phyloP scores from a whole-genome alignment of 2,329 filamentous ascomycete genomes.

The Clonostachys rosea region DNA sequence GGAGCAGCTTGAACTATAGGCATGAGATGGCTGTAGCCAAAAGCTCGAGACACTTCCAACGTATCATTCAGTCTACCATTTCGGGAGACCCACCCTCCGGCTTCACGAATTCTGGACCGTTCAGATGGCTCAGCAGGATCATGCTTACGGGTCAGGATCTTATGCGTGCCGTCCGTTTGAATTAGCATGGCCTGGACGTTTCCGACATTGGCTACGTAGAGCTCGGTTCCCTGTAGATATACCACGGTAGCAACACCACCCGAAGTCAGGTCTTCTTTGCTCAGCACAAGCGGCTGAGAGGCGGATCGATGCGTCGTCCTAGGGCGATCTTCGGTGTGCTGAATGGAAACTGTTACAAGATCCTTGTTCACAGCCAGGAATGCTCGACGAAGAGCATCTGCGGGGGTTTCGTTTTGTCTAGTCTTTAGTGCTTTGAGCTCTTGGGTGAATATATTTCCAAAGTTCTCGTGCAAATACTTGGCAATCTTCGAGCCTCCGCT shows the following conservation, averaged over 20 bases:
- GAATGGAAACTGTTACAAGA: conserved; percentile 77
- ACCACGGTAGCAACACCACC: conserved; percentile 90
- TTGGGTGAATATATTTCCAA: conserved; percentile 75
- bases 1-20: conserved; percentile 91
- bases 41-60: conserved; percentile 87
- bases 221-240: conserved; percentile 83
- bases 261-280: conserved; percentile 82
- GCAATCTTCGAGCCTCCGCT: conserved; percentile 92
- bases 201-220: conserved; percentile 93
- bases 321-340: conserved; percentile 71
- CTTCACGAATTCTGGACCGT: conserved; percentile 84
- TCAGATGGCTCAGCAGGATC: conserved; percentile 85
- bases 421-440: conserved; percentile 73
- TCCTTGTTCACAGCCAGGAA: conserved; percentile 94
- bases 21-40: conserved; percentile 90
- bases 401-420: conserved; percentile 66
- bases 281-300: conserved; percentile 69
- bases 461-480: conserved; percentile 95
- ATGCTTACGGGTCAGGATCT: conserved; percentile 84
- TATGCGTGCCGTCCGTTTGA: conserved; percentile 78
- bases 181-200: conserved; percentile 96
- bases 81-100: conserved; percentile 91
- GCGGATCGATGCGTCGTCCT: conserved; percentile 66
- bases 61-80: conserved; percentile 91
- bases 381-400: conserved; percentile 78